Percentiles rank a stretch among this genome's conserved stretches.
These are phyloP conservation scores for Fusarium pininemorale DNA, from an alignment of 2,329 filamentous ascomycete species.

Conservation along the genomic window DNA sequence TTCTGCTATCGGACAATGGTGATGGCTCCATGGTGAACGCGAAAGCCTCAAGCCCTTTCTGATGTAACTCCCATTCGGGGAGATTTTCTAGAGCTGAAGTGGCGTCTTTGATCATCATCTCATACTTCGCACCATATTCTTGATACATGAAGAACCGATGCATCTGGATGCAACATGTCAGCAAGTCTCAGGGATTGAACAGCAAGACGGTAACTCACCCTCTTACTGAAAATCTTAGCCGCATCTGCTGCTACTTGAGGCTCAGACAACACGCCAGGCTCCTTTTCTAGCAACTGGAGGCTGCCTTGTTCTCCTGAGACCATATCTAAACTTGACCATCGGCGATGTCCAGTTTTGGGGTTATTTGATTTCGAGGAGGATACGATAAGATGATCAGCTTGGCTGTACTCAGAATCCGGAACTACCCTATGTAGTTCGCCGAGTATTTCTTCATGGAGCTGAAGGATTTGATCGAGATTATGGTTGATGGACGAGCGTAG, in stretches of 20 bases:
- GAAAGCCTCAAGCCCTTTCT: conserved; percentile 85
- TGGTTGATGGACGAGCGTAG: conserved; percentile 78
- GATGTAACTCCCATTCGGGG: conserved; percentile 80
- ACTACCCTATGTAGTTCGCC: conserved; percentile 76
- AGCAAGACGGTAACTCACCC: conserved; percentile 51
- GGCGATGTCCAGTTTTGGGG: conserved; percentile 48
- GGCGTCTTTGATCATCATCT: conserved; percentile 82
- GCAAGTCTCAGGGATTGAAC: neutral
- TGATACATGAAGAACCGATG: conserved; percentile 86
- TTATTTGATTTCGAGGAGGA: conserved; percentile 22
- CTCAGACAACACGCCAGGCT: conserved; percentile 64
- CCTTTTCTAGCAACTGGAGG: conserved; percentile 54
- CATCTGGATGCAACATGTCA: conserved; percentile 62
- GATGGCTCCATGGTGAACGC: conserved; percentile 77
- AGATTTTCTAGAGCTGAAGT: conserved; percentile 73
- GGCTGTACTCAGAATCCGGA: conserved; percentile 72
- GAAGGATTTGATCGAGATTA: conserved; percentile 81
- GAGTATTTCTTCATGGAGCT: conserved; percentile 84
- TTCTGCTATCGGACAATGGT: conserved; percentile 70
- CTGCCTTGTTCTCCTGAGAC: conserved; percentile 54
- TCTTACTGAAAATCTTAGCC: conserved; percentile 67
- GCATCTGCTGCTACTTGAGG: conserved; percentile 69
- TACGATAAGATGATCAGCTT: conserved; percentile 42
- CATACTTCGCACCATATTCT: conserved; percentile 90
- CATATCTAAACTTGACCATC: conserved; percentile 60